Evolutionary conservation across 2,329 filamentous ascomycete genomes (phyloP), one percentile per base, ranked within the genome.

Genomic region (Fusarium anthophilum): DNA sequence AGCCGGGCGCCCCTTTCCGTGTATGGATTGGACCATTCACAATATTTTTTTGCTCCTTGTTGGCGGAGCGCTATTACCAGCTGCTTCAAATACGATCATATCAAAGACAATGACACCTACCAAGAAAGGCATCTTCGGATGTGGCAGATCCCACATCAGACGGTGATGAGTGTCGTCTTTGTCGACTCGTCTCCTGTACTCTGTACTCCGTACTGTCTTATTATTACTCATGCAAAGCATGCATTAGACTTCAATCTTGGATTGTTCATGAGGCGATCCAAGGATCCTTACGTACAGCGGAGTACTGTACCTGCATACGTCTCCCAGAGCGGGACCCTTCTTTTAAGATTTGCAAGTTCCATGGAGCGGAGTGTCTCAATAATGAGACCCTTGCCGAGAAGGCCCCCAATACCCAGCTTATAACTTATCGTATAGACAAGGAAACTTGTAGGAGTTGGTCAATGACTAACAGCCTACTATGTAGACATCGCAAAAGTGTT

Each of bases 241-340:
- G 48, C 63, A 47, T 41, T 30, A 30, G 44, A 68, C 60, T 69
- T 47, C 20, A 47, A 30, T 45, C 37, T 41, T 55, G 44, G 66
- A 38, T 54, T 64, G 22, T 44, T 59, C 50, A 65, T 44, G 38
- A 44, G 53, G 48, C 45, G 15, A 41, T 48, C 41, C 28, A 39
- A 37, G 57, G 37, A 66, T 54, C 47, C 66, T 53, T 32, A 55
- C 30, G 35, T n/a, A 53, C 54, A 57, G 47, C 28, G n/a, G 10
- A 47, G 28, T 48, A 69, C 28, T 44, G 61, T 73, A 73, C 61
- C 66, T 71, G 60, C 61, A 63, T 73, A 50, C 57, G 41, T 45
- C 47, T 70, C 53, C 43, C 13, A 47, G 32, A 32, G 35, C 24
- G 14, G 32, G 48, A 59, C 57, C 67, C 28, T 68, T 62, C 30